These are phyloP conservation scores for Fusarium chaquense DNA, from an alignment of 2,329 filamentous ascomycete species.

Conservation along the genomic window DNA sequence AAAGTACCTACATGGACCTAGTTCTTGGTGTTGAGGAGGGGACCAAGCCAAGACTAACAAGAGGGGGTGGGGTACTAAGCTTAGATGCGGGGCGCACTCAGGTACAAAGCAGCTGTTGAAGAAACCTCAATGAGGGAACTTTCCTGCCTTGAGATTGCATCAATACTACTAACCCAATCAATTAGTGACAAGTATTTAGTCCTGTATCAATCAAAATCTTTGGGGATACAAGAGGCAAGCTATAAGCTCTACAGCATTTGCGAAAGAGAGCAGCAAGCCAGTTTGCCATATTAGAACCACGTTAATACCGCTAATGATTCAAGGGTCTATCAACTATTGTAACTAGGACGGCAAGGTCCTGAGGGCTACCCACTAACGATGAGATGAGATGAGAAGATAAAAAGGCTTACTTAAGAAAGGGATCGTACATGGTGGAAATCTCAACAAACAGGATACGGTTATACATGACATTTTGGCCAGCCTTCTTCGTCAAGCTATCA, in stretches of 20 bases:
- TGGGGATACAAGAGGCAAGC: no score
- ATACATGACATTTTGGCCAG: background rate
- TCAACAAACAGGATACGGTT: background rate
- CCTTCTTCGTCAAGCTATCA: background rate
- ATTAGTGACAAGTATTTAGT: background rate
- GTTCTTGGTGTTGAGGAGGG: conserved; percentile 36
- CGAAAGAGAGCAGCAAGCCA: background rate
- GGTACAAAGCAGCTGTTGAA: background rate
- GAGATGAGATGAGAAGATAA: background rate
- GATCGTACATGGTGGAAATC: background rate
- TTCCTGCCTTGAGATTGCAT: background rate
- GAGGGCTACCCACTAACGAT: background rate
- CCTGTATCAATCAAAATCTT: background rate
- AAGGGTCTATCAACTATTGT: conserved; percentile 2
- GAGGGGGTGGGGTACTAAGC: conserved; percentile 23
- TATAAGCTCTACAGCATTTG: background rate
- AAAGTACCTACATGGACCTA: conserved; percentile 5
- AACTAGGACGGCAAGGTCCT: background rate
- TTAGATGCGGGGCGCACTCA: conserved; percentile 32
- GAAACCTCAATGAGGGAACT: background rate
- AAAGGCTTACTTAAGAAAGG: background rate
- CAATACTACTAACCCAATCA: background rate
- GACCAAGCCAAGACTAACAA: conserved; percentile 16
- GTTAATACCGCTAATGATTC: conserved; percentile 19
- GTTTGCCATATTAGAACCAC: conserved; percentile 5